Evolutionary conservation across 345 rosid genomes (phyloP).

Genomic region (Erodium maritimum): DNA sequence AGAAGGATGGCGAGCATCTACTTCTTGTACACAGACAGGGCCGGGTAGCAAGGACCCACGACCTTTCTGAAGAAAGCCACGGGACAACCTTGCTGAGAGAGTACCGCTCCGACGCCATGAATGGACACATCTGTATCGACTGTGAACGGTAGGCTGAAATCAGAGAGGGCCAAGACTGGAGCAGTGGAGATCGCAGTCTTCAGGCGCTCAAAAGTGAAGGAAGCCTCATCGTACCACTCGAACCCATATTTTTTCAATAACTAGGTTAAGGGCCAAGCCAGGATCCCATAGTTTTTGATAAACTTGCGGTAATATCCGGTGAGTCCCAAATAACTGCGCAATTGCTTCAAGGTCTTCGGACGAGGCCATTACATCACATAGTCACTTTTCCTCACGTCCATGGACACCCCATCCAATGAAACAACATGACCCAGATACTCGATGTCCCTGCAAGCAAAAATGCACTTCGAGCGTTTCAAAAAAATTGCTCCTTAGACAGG

Average conservation of each 20-base stretch:
- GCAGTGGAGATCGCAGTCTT: too few relatives aligned
- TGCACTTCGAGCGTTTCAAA: background rate
- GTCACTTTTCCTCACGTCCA: background rate
- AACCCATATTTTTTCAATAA: background rate
- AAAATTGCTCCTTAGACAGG: background rate
- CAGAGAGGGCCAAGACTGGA: too few relatives aligned
- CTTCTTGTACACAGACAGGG: too few relatives aligned
- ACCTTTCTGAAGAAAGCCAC: too few relatives aligned
- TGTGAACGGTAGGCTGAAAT: background rate
- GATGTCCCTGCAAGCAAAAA: too few relatives aligned
- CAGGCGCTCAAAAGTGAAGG: background rate
- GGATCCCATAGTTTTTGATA: background rate
- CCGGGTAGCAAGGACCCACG: too few relatives aligned
- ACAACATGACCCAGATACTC: slow-evolving; percentile 4
- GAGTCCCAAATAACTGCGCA: background rate
- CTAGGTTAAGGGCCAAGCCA: background rate
- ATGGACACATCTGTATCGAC: too few relatives aligned
- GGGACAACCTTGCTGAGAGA: too few relatives aligned
- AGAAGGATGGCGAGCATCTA: too few relatives aligned
- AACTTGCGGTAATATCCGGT: background rate
- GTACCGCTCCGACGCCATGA: too few relatives aligned
- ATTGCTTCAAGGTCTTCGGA: background rate
- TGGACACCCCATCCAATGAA: background rate
- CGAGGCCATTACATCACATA: background rate
- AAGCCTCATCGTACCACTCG: background rate